Evolutionary conservation across 208 protist species (phyloP), one percentile per base, ranked within the genome.

Genomic region (Crithidia bombi): DNA sequence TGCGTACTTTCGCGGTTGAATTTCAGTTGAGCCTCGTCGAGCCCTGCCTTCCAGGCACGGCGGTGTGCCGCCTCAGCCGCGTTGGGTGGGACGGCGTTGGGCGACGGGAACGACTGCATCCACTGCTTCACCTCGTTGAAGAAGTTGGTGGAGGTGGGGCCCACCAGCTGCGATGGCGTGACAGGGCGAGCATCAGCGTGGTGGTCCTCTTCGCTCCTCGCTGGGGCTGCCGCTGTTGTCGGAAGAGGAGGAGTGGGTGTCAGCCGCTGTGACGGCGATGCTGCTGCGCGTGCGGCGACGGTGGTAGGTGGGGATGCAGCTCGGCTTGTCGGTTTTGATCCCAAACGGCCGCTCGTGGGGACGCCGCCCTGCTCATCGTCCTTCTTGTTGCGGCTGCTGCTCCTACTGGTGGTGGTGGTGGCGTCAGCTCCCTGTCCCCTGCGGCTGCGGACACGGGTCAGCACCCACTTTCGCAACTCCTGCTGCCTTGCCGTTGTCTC

Each of bases 51-150:
- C 82, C 82, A 87, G 26, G 52, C 71, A 17, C 72, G 74, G 11
- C 82, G 79, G 66, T 70, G 32, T 0, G 33, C 23, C 2, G 78
- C 21, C 41, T 84, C 78, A 15, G 66, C 51, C 19, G 65, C 79
- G 44, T 67, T 82, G 2, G 33, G 17, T 21, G 79, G 72, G 9
- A 65, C 28, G 14, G 49, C 51, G 52, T 82, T 84, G 3, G 82
- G 82, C 1, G 79, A 77, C 3, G 66, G 65, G 35, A 82, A 76
- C 51, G 57, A 44, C 41, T 76, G 63, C 55, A 47, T 39, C 79
- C 82, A 83, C 58, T 69, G 47, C 63, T 80, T 73, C 30, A 82
- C 49, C 61, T 87, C 82, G 33, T 73, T 62, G 51, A 84, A 81
- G 56, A 87, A 81, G 59, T 67, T 80, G 17, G 66, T 73, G 36